Evolutionary conservation across 2,329 filamentous ascomycete species (phyloP), one percentile per base, ranked within the genome.

Genomic region (Aspergillus sp.): DNA sequence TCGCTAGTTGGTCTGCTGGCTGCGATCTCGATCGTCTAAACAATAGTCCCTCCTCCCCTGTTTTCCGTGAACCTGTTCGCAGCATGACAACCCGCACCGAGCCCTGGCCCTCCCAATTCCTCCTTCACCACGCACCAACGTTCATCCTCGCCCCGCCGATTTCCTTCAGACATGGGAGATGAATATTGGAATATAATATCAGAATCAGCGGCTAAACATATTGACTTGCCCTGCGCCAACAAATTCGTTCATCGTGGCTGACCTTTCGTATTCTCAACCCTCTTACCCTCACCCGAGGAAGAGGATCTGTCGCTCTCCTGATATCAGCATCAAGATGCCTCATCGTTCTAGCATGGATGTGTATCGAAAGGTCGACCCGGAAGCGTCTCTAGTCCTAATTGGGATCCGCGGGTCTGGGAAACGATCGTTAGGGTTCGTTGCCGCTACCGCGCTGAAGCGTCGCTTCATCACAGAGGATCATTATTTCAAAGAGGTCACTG

Each of bases 341-440:
- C 44, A 52, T 12, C 31, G 39, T 15, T 55, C 57, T 9, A 23
- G 60, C 11, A 56, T 62, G 25, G 46, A 56, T 25, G 48, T 52
- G 31, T 33, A 60, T 44, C 68, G 73, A 47, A 68, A 62, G 3
- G 73, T 77, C 56, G 65, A 68, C 19, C 66, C 70, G 2, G 70
- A 77, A 63, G 76, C 76, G 15, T 78, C 76, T 5, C 62, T 78
- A 31, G 70, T 78, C 19, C 62, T 78, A 8, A 69, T 78, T 45
- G 76, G 76, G 14, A 77, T 78, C 55, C 72, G 76, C 3, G 76
- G 75, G n/a, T 76, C 73, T 52, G 76, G 76, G 15, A 78, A 78
- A 60, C 70, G 76, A 40, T 78, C 76, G 0, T 56, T 78, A 27
- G 76, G 76, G 7, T 76, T 78, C 33, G 72, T 78, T 51, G 76